Evolutionary conservation across 768 basidiomycete genomes (phyloP), one percentile per base, ranked within the genome.

Genomic region (Agrocybe chaxingu): DNA sequence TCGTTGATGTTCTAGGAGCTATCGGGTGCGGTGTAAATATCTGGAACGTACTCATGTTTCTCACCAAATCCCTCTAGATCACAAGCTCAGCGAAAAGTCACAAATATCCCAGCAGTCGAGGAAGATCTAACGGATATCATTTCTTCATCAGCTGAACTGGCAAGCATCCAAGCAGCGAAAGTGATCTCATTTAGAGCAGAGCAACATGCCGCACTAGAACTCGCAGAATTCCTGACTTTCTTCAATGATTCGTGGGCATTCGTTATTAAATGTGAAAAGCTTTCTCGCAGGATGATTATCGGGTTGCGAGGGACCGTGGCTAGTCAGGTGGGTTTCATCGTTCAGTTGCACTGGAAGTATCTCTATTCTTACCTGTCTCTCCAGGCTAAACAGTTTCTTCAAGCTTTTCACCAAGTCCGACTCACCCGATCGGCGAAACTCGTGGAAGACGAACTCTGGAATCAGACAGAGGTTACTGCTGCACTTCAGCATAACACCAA

Each of bases 381-480:
- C 34, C 58, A 94, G 86, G 90, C 94, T 5, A 95, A 94, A 69
- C 70, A 80, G 8, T 99, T 95, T 72, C 72, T 99, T 24, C 84
- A 89, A 60, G 68, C 75, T 0, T 98, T 95, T 70, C 97, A 99
- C 62, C 85, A 93, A 57, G 68, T 77, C 8, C 79, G 88, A 45
- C 79, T 98, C 39, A 80, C 85, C 2, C 78, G 78, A 48, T 89
- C 87, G 2, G 95, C 96, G 24, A 92, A 88, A 64, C 70, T 92
- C 24, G 96, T 99, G 7, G 94, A 98, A 66, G 93, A 98, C 57
- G 97, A 99, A 63, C 88, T 87, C 52, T 98, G 97, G 97, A 82
- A 75, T 51, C 88, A 89, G 11, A 76, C 82, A 10, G 91, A 97
- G 49, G 82, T 96, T 10, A 71, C 84, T 1, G 61, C 72, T 3